Conservation (phyloP, 176 grass and related monocot species). For the Aegilops bicornis region DNA sequence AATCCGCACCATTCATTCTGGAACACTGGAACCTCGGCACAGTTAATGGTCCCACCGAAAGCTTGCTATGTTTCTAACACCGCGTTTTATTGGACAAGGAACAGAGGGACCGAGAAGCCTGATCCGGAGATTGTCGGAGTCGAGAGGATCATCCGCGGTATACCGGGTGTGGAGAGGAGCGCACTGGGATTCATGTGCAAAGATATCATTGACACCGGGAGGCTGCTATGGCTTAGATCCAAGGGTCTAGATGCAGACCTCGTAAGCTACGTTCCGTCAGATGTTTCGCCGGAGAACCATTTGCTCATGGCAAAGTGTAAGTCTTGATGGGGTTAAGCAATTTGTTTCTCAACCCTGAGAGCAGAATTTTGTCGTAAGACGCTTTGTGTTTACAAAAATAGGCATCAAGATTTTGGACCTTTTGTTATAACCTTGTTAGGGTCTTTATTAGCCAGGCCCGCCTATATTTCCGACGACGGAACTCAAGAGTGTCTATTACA, state of each 20-base stretch:
- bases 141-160: constrained; percentile 53
- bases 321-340: neutral
- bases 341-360: neutral
- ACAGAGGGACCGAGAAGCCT: constrained; percentile 28
- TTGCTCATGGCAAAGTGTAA: constrained; percentile 59
- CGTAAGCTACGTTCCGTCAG: constrained; percentile 64
- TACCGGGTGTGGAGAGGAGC: constrained; percentile 49
- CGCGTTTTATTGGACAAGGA: neutral
- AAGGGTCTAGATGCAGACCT: constrained; percentile 61
- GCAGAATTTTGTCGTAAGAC: neutral
- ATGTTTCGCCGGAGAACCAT: constrained; percentile 82
- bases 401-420: neutral
- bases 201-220: constrained; percentile 69
- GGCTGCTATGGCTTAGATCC: constrained; percentile 60
- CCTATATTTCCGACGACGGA: neutral
- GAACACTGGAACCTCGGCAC: neutral
- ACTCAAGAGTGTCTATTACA: neutral
- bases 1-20: neutral
- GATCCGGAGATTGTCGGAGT: constrained; percentile 30
- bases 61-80: neutral
- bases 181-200: constrained; percentile 77
- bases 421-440: too few relatives aligned
- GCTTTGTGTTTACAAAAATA: neutral
- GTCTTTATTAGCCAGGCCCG: neutral
- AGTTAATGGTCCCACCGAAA: neutral